Conservation (phyloP, 495 filamentous ascomycete genomes). For the Penicillium antarcticum region DNA sequence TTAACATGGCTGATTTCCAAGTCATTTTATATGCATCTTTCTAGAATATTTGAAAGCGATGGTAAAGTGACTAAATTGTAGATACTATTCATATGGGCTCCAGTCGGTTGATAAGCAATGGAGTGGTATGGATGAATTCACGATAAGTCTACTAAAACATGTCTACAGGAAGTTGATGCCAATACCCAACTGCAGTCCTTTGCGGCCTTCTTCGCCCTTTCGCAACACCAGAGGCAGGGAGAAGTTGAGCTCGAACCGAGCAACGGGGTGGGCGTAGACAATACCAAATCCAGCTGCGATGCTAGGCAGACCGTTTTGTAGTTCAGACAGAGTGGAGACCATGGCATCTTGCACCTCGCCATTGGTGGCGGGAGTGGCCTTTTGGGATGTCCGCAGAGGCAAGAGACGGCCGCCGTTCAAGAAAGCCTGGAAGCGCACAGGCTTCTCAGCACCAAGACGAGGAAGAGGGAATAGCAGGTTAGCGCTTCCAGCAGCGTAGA, state of each 20-base stretch:
- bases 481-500: slow-evolving; percentile 83
- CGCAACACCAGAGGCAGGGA: slow-evolving; percentile 79
- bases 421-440: slow-evolving; percentile 85
- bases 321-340: slow-evolving; percentile 53
- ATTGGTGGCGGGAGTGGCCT: slow-evolving; percentile 48
- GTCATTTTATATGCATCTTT: too few species aligned
- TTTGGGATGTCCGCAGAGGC: slow-evolving; percentile 60
- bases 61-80: too few species aligned
- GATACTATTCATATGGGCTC: too few species aligned
- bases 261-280: slow-evolving; percentile 89
- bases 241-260: slow-evolving; percentile 94
- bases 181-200: slow-evolving; percentile 89
- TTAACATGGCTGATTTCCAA: too few species aligned
- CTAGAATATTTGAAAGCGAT: too few species aligned
- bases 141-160: not conserved
- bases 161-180: slow-evolving; percentile 84
- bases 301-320: slow-evolving; percentile 76
- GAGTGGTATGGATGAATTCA: not conserved
- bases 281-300: slow-evolving; percentile 83
- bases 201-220: slow-evolving; percentile 78
- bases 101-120: not conserved
- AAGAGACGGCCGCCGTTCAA: slow-evolving; percentile 86
- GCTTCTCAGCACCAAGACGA: slow-evolving; percentile 68
- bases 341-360: slow-evolving; percentile 53
- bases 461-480: slow-evolving; percentile 84